Percentiles rank a stretch among this genome's conserved stretches.
Evolutionary conservation across 1,284 basidiomycete genomes (phyloP).

Genomic region (Papiliotrema flavescens): DNA sequence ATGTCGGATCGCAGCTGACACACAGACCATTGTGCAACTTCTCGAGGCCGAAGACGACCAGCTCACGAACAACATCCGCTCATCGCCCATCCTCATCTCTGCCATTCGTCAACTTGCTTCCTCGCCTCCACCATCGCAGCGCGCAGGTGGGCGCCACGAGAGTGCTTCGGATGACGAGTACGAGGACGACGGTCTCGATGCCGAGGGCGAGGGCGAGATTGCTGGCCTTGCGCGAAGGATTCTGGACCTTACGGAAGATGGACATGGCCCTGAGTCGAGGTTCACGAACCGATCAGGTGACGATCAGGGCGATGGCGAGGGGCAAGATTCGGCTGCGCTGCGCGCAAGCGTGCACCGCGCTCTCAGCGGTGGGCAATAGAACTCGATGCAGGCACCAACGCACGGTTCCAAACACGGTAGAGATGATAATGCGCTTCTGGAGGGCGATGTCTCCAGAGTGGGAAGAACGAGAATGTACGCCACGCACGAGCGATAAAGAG

Average conservation of each 20-base stretch:
- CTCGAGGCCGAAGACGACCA: conserved; percentile 92
- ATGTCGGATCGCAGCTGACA: neutral
- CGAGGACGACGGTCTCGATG: conserved; percentile 66
- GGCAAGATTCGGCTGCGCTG: conserved; percentile 37
- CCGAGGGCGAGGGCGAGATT: conserved; percentile 61
- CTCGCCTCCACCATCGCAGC: conserved; percentile 69
- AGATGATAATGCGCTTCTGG: no score
- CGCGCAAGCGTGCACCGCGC: conserved; percentile 46
- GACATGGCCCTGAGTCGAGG: conserved; percentile 43
- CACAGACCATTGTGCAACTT: conserved; percentile 83
- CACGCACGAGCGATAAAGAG: neutral
- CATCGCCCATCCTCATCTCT: conserved; percentile 71
- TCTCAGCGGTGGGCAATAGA: conserved; percentile 24
- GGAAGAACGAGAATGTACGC: no score
- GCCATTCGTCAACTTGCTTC: conserved; percentile 77
- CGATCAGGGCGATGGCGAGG: conserved; percentile 12
- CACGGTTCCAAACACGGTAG: no score
- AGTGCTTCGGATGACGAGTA: conserved; percentile 59
- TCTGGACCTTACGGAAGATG: conserved; percentile 74
- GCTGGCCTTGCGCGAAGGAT: conserved; percentile 78
- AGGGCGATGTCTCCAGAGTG: no score
- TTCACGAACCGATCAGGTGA: conserved; percentile 9
- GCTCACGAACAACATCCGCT: conserved; percentile 81
- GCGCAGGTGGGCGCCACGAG: conserved; percentile 55
- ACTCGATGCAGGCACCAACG: no score